phyloP scores from a whole-genome alignment of 345 rosid species.

The Turritis glabra region DNA sequence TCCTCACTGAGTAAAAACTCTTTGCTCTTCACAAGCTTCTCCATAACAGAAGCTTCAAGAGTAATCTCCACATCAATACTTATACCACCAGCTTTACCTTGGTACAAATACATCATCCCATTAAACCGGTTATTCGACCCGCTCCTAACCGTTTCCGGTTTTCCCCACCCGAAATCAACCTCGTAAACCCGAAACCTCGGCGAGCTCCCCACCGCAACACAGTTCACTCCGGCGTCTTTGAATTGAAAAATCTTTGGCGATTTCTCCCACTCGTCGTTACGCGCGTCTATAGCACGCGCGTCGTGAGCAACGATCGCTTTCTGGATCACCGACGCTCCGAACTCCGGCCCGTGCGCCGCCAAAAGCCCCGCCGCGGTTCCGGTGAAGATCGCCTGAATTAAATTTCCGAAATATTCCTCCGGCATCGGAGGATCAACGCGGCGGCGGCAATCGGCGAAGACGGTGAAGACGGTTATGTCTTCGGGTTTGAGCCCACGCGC shows the following conservation, averaged over 20 bases:
- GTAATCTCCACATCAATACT: constrained; percentile 90
- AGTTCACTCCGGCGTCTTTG: constrained; percentile 87
- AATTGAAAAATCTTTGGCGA: constrained; percentile 77
- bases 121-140: constrained; percentile 90
- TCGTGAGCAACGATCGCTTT: constrained; percentile 71
- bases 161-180: constrained; percentile 91
- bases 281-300: constrained; percentile 60
- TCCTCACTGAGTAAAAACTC: constrained; percentile 52
- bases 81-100: constrained; percentile 77
- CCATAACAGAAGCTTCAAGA: constrained; percentile 68
- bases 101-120: constrained; percentile 93
- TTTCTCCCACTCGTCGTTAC: constrained; percentile 81
- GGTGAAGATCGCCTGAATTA: constrained; percentile 91
- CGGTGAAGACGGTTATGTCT: constrained; percentile 77
- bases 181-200: constrained; percentile 91
- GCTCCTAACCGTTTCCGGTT: constrained; percentile 81
- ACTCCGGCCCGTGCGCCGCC: constrained; percentile 58
- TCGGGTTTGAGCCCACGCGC: constrained; percentile 82
- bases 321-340: constrained; percentile 72
- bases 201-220: constrained; percentile 92
- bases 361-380: constrained; percentile 72
- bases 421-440: constrained; percentile 87
- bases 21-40: constrained; percentile 66
- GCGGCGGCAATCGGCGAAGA: constrained; percentile 84
- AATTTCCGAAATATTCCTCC: constrained; percentile 79